These are phyloP conservation scores for Wickerhamomyces pijperi DNA, from an alignment of 805 yeast species.

Conservation along the genomic window DNA sequence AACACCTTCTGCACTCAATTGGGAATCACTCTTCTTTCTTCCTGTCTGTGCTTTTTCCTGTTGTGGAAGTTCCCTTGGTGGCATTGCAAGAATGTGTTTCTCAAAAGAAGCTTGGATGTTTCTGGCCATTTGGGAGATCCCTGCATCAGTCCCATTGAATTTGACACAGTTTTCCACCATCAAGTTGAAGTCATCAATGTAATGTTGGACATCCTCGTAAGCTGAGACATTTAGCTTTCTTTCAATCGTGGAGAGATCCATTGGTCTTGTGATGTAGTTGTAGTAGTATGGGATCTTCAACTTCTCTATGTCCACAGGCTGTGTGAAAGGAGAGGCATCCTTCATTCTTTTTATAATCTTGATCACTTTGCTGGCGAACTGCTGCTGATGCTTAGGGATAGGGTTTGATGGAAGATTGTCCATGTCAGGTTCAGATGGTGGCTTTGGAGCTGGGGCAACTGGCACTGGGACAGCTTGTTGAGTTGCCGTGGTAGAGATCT, in stretches of 20 bases:
- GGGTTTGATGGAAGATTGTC: conserved; percentile 55
- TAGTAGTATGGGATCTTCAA: conserved; percentile 86
- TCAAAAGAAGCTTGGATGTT: conserved; percentile 87
- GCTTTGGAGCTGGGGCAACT: conserved; percentile 60
- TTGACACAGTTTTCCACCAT: conserved; percentile 75
- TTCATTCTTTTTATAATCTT: conserved; percentile 83
- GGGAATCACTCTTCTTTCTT: conserved; percentile 14
- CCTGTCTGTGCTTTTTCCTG: conserved; percentile 2
- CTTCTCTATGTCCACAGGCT: conserved; percentile 83
- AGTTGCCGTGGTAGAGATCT: not conserved
- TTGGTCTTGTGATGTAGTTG: conserved; percentile 74
- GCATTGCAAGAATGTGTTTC: conserved; percentile 87
- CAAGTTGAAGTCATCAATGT: conserved; percentile 68
- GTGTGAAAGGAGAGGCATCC: conserved; percentile 83
- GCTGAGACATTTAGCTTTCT: conserved; percentile 59
- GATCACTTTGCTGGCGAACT: conserved; percentile 65
- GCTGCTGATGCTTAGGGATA: conserved; percentile 73
- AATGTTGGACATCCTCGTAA: conserved; percentile 58
- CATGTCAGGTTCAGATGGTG: conserved; percentile 66
- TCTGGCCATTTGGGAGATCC: conserved; percentile 84
- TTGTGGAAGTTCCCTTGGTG: conserved; percentile 40
- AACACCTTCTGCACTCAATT: conserved; percentile 32
- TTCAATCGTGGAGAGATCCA: conserved; percentile 91
- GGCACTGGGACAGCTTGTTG: not conserved
- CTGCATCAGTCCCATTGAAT: conserved; percentile 78